Evolutionary conservation across 352 stramenopile genomes (phyloP).

Genomic region (Globisporangium irregulare): DNA sequence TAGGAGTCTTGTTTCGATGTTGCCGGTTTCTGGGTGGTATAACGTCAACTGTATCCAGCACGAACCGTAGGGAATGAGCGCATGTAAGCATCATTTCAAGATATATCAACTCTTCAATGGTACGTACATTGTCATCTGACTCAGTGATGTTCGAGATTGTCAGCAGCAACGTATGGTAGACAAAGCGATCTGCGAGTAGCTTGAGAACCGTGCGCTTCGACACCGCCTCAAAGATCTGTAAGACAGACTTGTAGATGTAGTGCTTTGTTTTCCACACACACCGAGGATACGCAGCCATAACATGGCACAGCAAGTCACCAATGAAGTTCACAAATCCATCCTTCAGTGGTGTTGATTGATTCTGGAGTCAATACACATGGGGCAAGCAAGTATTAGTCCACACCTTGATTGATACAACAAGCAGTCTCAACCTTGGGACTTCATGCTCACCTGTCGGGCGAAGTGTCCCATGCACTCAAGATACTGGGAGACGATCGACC

Average conservation of each 20-base stretch:
- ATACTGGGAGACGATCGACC: conserved; percentile 53
- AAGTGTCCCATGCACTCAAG: conserved; percentile 59
- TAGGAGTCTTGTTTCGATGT: conserved; percentile 63
- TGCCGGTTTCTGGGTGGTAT: conserved; percentile 77
- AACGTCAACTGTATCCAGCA: conserved; percentile 33
- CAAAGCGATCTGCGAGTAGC: conserved; percentile 45
- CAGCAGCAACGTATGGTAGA: conserved; percentile 60
- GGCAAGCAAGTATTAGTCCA: background rate
- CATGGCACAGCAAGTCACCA: conserved; percentile 51
- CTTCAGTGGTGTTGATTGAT: conserved; percentile 26
- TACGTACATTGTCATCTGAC: conserved; percentile 20
- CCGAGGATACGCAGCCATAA: conserved; percentile 58
- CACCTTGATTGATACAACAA: background rate
- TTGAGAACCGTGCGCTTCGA: conserved; percentile 34
- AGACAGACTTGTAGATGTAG: conserved; percentile 49
- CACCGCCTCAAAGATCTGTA: conserved; percentile 39
- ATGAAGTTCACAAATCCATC: conserved; percentile 53
- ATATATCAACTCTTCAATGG: background rate
- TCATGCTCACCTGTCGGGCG: conserved; percentile 40
- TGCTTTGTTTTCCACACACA: conserved; percentile 64
- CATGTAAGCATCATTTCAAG: background rate
- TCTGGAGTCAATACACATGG: conserved; percentile 14
- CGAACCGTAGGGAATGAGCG: background rate
- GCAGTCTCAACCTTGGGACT: background rate
- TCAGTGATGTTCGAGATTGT: conserved; percentile 64